Evolutionary conservation across 768 basidiomycete genomes (phyloP).

Genomic region (Hericium coralloides): DNA sequence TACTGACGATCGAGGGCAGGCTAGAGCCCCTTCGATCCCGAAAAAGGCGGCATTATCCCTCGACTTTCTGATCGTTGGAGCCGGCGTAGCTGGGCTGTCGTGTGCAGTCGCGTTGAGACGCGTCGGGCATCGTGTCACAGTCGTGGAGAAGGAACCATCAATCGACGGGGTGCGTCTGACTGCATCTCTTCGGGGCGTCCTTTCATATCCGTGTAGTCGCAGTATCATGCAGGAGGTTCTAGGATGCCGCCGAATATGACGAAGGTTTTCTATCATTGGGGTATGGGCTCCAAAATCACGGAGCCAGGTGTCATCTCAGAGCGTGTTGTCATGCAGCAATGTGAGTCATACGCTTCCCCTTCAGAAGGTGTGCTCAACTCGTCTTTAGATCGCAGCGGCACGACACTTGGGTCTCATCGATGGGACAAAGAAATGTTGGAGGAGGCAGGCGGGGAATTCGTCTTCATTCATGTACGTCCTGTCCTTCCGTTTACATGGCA

Average conservation of each 20-base stretch:
- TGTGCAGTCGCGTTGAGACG: slow-evolving; percentile 25
- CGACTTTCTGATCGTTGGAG: slow-evolving; percentile 26
- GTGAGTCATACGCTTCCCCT: slow-evolving; percentile 12
- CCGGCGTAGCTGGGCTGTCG: slow-evolving; percentile 26
- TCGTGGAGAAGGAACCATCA: slow-evolving; percentile 22
- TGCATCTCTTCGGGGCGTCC: neutral
- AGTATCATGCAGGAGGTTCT: slow-evolving; percentile 16
- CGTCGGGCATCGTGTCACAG: slow-evolving; percentile 27
- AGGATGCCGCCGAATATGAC: slow-evolving; percentile 29
- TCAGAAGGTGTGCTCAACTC: neutral
- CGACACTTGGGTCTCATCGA: slow-evolving; percentile 20
- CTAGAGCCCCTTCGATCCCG: slow-evolving; percentile 2
- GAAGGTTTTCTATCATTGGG: slow-evolving; percentile 29
- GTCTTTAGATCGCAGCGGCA: slow-evolving; percentile 9
- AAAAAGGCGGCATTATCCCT: slow-evolving; percentile 15
- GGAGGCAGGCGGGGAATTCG: slow-evolving; percentile 23
- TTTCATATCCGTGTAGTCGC: neutral
- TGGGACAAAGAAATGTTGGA: slow-evolving; percentile 23
- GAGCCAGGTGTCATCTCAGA: slow-evolving; percentile 15
- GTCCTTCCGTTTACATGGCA: neutral
- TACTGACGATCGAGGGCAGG: neutral
- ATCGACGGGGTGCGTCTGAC: slow-evolving; percentile 20
- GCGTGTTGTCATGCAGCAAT: slow-evolving; percentile 15
- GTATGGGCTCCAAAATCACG: slow-evolving; percentile 19
- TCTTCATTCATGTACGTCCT: slow-evolving; percentile 20